These are phyloP conservation scores for Teunomyces gatunensis DNA, from an alignment of 805 yeast genomes.

Conservation along the genomic window DNA sequence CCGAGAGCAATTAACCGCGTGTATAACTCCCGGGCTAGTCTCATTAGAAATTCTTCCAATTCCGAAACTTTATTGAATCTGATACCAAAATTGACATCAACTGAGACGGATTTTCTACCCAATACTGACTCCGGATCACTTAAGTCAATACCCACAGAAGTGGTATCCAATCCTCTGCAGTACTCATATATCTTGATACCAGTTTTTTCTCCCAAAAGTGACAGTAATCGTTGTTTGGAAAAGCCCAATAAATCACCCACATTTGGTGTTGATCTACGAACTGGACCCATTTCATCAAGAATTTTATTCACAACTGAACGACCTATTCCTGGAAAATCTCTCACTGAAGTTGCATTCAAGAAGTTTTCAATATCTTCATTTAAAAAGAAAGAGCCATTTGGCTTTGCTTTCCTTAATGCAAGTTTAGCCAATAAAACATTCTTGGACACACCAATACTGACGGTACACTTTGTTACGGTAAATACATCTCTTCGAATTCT, in stretches of 20 bases:
- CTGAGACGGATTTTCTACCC: slow-evolving; percentile 73
- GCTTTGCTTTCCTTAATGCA: slow-evolving; percentile 74
- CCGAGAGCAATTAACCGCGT: slow-evolving; percentile 47
- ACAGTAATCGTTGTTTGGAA: slow-evolving; percentile 35
- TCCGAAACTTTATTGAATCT: slow-evolving; percentile 62
- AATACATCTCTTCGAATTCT: slow-evolving; percentile 42
- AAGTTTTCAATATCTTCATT: slow-evolving; percentile 25
- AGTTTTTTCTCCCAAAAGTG: slow-evolving; percentile 63
- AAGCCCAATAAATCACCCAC: slow-evolving; percentile 40
- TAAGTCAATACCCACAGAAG: slow-evolving; percentile 52
- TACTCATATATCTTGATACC: slow-evolving; percentile 62
- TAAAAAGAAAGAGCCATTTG: slow-evolving; percentile 58
- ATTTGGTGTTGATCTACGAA: slow-evolving; percentile 16
- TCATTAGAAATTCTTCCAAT: slow-evolving; percentile 59
- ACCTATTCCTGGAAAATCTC: slow-evolving; percentile 65
- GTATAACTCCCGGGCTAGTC: slow-evolving; percentile 59
- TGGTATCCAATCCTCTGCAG: slow-evolving; percentile 65
- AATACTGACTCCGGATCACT: slow-evolving; percentile 45
- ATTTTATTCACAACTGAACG: slow-evolving; percentile 48
- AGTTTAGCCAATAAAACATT: slow-evolving; percentile 78
- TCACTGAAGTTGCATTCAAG: slow-evolving; percentile 32
- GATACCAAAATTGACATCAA: slow-evolving; percentile 91
- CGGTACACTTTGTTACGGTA: slow-evolving; percentile 54
- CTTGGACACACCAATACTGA: slow-evolving; percentile 75
- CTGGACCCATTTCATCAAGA: slow-evolving; percentile 21